Evolutionary conservation across 164 flowering plant species (phyloP), one percentile per base, ranked within the genome.

Genomic region (Vitis riparia): DNA sequence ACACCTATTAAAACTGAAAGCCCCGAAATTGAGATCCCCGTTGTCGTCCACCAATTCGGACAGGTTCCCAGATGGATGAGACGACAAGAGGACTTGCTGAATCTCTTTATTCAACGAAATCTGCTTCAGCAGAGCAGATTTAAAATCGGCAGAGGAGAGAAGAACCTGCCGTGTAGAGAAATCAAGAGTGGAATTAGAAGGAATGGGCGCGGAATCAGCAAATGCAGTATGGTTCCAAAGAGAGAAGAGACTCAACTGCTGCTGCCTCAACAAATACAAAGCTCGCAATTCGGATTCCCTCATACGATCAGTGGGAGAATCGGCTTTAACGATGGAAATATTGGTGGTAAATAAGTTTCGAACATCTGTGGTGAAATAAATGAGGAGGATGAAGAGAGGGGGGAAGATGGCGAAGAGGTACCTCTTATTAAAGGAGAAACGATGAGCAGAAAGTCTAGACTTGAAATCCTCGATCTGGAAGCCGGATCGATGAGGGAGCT

Each of bases 211-310:
- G 5, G 59, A 67, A 48, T 53, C 14, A 11, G 23, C 15, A 15
- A 67, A 51, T 0, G 44, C 44, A 1, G 87, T 82, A n/a, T 59
- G 77, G 63, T 93, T 93, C 91, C 88, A 93, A 11, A 92, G 68
- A 67, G 73, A 23, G 53, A 86, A 50, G 64, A 96, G 91, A 68
- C 81, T 87, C 27, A 81, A 67, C 65, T 88, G 91, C 80, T 96
- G 99, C 68, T 85, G 81, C 56, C 80, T 79, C 55, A 96, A 74
- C 73, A 96, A 69, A 76, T 81, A 82, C 61, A 96, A 62, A 13
- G 98, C 98, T 49, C 67, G 83, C 59, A 96, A 74, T 56, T 93
- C 91, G 15, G 97, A 77, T 67, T 96, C 99, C 62, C 90, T 78
- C 88, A 91, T 81, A 11, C 75, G 83, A 74, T 76, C 82, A 13